phyloP scores from a whole-genome alignment of 768 basidiomycete genomes.

The Podaxis sp. region DNA sequence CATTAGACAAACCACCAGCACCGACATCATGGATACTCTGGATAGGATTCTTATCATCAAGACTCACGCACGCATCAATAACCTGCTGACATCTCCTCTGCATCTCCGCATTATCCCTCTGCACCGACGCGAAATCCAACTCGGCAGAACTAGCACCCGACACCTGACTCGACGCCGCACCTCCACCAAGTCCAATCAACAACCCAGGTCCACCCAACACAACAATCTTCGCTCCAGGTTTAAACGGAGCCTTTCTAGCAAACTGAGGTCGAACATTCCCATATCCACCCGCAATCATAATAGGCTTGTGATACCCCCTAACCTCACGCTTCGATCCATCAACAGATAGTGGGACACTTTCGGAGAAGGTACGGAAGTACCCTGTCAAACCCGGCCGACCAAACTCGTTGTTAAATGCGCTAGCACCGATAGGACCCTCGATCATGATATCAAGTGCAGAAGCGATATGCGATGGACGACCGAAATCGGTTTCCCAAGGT shows the following conservation, averaged over 20 bases:
- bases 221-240: constrained; percentile 80
- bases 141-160: constrained; percentile 89
- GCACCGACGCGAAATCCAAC: constrained; percentile 96
- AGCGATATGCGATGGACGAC: constrained; percentile 86
- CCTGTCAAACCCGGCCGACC: constrained; percentile 90
- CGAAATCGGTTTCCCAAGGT: constrained; percentile 96
- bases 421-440: constrained; percentile 90
- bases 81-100: constrained; percentile 96
- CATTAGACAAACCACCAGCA: constrained; percentile 95
- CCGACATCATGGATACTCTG: constrained; percentile 98
- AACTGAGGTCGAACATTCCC: constrained; percentile 88
- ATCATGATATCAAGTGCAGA: constrained; percentile 96
- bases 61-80: constrained; percentile 82
- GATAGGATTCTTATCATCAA: constrained; percentile 64
- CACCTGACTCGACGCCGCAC: constrained; percentile 92
- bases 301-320: constrained; percentile 98
- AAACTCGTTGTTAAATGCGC: constrained; percentile 98
- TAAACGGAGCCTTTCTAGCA: constrained; percentile 73
- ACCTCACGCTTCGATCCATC: constrained; percentile 53
- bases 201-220: constrained; percentile 95
- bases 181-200: constrained; percentile 94
- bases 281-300: constrained; percentile 98
- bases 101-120: constrained; percentile 98
- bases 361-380: constrained; percentile 93
- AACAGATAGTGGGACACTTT: constrained; percentile 55